These are phyloP conservation scores for Globisporangium sylvaticum DNA, from an alignment of 352 stramenopile species.

Conservation along the genomic window DNA sequence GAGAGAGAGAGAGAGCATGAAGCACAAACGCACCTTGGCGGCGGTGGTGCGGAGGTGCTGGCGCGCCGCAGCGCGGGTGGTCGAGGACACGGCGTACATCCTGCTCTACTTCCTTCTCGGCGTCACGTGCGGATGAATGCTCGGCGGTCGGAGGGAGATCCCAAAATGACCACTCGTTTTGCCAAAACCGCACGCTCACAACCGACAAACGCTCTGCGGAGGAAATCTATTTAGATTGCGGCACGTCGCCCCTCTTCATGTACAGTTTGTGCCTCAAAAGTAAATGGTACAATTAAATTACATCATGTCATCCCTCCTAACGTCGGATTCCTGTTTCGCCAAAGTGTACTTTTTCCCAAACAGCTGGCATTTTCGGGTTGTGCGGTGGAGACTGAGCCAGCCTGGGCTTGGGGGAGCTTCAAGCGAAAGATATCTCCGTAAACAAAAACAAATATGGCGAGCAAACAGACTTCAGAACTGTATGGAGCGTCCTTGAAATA, in stretches of 20 bases:
- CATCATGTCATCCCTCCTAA: conserved; percentile 10
- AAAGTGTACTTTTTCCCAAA: background rate
- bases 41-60: conserved; percentile 67
- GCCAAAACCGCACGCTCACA: background rate
- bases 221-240: conserved; percentile 20
- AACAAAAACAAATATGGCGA: conserved; percentile 6
- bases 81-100: conserved; percentile 63
- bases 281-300: background rate
- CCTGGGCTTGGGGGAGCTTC: background rate
- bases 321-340: conserved; percentile 11
- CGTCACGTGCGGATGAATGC: conserved; percentile 9
- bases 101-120: conserved; percentile 25
- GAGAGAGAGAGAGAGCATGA: background rate
- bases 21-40: conserved; percentile 38
- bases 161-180: conserved; percentile 69
- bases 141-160: conserved; percentile 54
- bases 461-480: background rate
- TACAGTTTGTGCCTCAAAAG: background rate
- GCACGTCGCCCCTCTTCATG: conserved; percentile 16
- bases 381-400: conserved; percentile 6
- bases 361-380: conserved; percentile 4
- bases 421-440: conserved; percentile 9
- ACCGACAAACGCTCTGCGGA: background rate
- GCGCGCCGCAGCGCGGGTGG: conserved; percentile 45
- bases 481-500: background rate